Conservation (phyloP, 2,329 filamentous ascomycete species). For the Aspergillus brasiliensis region DNA sequence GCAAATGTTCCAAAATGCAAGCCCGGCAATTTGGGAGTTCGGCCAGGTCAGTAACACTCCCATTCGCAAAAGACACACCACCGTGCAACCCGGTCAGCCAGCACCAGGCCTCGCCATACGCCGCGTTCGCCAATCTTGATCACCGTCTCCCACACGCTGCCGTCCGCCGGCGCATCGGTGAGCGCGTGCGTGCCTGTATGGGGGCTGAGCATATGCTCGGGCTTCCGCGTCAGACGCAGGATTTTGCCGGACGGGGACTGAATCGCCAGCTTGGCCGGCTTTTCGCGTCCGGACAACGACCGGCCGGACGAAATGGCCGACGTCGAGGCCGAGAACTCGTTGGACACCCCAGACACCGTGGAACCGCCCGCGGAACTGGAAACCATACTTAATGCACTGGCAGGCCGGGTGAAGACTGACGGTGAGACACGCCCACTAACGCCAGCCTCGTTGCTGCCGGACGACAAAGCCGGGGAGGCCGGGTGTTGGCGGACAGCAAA, state of each 20-base stretch:
- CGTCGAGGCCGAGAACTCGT: constrained; percentile 45
- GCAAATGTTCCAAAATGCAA: no score
- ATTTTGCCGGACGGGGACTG: constrained; percentile 96
- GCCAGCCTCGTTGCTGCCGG: constrained; percentile 36
- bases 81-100: constrained; percentile 65
- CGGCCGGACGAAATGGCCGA: constrained; percentile 58
- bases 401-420: constrained; percentile 55
- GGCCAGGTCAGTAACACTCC: constrained; percentile 58
- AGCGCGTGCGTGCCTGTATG: constrained; percentile 34
- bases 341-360: constrained; percentile 49
- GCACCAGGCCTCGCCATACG: constrained; percentile 63
- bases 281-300: constrained; percentile 52
- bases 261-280: constrained; percentile 93
- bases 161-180: constrained; percentile 48
- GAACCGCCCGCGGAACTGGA: constrained; percentile 57
- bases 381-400: constrained; percentile 63
- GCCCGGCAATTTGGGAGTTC: no score
- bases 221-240: constrained; percentile 62
- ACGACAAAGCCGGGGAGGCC: constrained; percentile 55
- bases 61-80: constrained; percentile 73
- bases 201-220: constrained; percentile 47
- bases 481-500: constrained; percentile 95
- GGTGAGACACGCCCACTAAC: constrained; percentile 53
- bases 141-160: constrained; percentile 66
- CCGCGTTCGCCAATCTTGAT: constrained; percentile 68